Evolutionary conservation across 305 asterid species (phyloP).

Genomic region (Rubia peregrina): DNA sequence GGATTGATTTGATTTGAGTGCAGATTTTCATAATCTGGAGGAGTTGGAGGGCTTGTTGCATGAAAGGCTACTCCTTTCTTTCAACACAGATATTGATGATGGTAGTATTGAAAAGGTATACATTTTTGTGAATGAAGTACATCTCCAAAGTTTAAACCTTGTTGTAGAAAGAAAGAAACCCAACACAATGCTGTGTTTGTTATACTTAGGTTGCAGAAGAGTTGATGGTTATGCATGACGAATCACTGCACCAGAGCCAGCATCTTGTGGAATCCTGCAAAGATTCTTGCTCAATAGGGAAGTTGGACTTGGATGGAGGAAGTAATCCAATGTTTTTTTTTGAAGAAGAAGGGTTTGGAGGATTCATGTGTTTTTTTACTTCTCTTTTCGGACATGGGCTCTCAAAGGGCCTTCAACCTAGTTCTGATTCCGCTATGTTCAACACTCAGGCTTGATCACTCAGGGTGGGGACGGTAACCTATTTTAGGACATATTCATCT

Average conservation of each 20-base stretch:
- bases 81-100: constrained; percentile 52
- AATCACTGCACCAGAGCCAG: constrained; percentile 13
- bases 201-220: constrained; percentile 32
- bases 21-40: constrained; percentile 23
- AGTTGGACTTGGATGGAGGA: background rate
- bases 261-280: background rate
- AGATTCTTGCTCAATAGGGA: background rate
- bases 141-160: background rate
- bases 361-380: too few relatives aligned
- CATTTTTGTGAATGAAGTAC: background rate
- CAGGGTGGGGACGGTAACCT: too few relatives aligned
- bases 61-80: constrained; percentile 38
- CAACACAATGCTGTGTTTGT: too few relatives aligned
- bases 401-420: too few relatives aligned
- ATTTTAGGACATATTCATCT: too few relatives aligned
- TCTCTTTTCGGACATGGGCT: too few relatives aligned
- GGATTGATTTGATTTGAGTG: background rate
- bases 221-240: constrained; percentile 31
- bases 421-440: too few relatives aligned
- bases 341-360: background rate
- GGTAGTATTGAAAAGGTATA: constrained; percentile 45
- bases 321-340: background rate
- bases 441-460: too few relatives aligned
- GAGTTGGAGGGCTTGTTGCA: constrained; percentile 37
- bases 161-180: background rate